Evolutionary conservation across 805 yeast genomes (phyloP), one percentile per base, ranked within the genome.

Genomic region (Metschnikowia cubensis): DNA sequence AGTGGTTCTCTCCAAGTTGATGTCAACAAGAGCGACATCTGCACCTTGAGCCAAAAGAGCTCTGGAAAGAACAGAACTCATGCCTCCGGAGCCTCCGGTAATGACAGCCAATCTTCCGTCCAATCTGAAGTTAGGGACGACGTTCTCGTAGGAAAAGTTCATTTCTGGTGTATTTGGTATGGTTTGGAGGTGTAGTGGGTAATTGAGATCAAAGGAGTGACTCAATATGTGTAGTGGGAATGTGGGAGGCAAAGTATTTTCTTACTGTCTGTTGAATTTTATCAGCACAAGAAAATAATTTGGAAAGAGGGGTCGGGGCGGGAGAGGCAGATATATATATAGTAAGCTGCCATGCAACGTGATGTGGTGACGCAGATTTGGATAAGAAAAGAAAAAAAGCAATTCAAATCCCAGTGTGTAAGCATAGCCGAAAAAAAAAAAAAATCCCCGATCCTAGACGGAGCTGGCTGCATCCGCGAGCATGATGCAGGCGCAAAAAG

Each of bases 31-130:
- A 29, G 94, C 94, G 39, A 87, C 71, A 20, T 83, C 82, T 3
- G 92, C 88, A 35, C 92, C 95, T 59, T 86, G 87, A 3, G 87
- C 87, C 11, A 87, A 66, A 35, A 87, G 69, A 15, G 88, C 87
- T 60, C 83, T 79, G 50, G 85, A 74, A 47, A 85, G 62, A 14
- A 85, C 82, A 35, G 83, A 70, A 1, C 88, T 84, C 58, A 87
- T 71, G 15, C 91, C 92, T 43, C 94, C 94, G 34, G 89, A 84
- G 7, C 91, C 94, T 42, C 94, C 94, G 35, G 94, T 87, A 55
- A 87, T 71, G 41, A 87, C 75, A 38, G 89, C 89, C 49, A 85
- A 73, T 62, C 83, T 81, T 51, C 85, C 86, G 61, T 83, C 89
- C 53, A 84, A 73, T 70, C 87, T 78, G 67, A 83, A 84, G 50